Evolutionary conservation across 1,284 basidiomycete species (phyloP), one percentile per base, ranked within the genome.

Genomic region (Trichosporon ovoides): DNA sequence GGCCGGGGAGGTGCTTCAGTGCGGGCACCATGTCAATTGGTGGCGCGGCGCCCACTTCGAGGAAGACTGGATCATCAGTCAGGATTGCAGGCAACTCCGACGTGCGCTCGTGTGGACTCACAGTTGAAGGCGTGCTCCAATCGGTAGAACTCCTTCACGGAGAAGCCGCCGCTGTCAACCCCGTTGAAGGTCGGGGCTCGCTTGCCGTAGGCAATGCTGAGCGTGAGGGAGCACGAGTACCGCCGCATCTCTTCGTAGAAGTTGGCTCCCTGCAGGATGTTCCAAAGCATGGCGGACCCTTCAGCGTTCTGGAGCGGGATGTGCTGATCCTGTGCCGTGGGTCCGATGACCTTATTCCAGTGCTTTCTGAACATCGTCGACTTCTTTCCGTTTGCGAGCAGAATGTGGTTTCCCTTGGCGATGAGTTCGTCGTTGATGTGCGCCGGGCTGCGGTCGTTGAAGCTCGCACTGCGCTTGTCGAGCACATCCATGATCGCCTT

Each of bases 241-340:
- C 56, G 19, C 10, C 56, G 31, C 56, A 57, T 57, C 56, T 57
- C 56, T 35, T 57, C 38, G 51, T 57, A 57, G n/a, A 57, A 57
- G 38, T 57, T 46, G n/a, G 3, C 18, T 14, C 56, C 56, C 33
- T 53, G 5, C 14, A 57, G 34, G 5, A 57, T 33, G 50, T 57
- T 57, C 50, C 28, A 57, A 12, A 57, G 51, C 56, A 57, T 52
- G 3, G 56, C 56, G 4, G 33, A 33, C 2, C 56, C 56, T 34
- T 57, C 56, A 18, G 56, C 56, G 3, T 31, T 57, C 35, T 57
- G 56, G 18, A 57, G 18, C 13, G 56, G 56, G 11, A 57, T 40
- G 35, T 57, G 56, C 22, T 46, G 18, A 13, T 24, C 40, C 7
- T 37, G 20, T 10, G n/a, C 33, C 19, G 31, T 33, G 1, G 56